phyloP scores from a whole-genome alignment of 2,329 filamentous ascomycete genomes.

The Bertia moriformis region DNA sequence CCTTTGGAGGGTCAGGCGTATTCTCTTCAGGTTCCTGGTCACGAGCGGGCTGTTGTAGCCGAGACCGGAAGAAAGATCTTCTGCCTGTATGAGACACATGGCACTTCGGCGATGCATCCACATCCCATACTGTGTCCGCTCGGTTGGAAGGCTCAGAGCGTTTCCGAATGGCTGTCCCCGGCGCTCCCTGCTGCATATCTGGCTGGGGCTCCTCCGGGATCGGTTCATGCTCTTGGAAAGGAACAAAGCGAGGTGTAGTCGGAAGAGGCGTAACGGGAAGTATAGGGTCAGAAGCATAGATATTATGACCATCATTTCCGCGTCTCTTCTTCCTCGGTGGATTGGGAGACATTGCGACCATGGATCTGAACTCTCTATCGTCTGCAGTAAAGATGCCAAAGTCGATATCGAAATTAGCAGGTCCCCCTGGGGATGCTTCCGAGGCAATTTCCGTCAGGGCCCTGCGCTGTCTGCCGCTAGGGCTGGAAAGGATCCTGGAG shows the following conservation, averaged over 20 bases:
- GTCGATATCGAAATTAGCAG: constrained; percentile 14
- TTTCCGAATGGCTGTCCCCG: constrained; percentile 4
- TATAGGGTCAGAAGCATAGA: constrained; percentile 13
- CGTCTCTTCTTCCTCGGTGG: constrained; percentile 19
- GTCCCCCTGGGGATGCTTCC: constrained; percentile 20
- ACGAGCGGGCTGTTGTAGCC: too few species aligned
- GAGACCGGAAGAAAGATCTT: too few species aligned
- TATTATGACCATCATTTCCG: constrained; percentile 13
- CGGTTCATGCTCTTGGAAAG: too few species aligned
- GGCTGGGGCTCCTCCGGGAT: too few species aligned
- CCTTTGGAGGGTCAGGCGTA: too few species aligned
- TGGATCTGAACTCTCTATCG: constrained; percentile 18
- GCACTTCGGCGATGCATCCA: constrained; percentile 16
- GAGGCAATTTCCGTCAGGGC: constrained; percentile 23
- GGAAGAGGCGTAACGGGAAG: constrained; percentile 12
- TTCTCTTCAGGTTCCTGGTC: too few species aligned
- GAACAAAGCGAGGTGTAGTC: too few species aligned
- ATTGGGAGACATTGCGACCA: constrained; percentile 15
- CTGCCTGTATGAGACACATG: too few species aligned
- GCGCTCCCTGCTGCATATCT: constrained; percentile 4
- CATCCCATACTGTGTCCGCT: constrained; percentile 17
- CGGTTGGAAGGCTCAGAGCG: constrained; percentile 10
- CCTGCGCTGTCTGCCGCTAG: constrained; percentile 17
- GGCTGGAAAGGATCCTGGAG: constrained; percentile 9
- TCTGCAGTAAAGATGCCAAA: constrained; percentile 20